A percentile compares a stretch with the other conserved stretches of the same genome.
phyloP scores from a whole-genome alignment of 768 basidiomycete species.

The Auricularia heimuer region DNA sequence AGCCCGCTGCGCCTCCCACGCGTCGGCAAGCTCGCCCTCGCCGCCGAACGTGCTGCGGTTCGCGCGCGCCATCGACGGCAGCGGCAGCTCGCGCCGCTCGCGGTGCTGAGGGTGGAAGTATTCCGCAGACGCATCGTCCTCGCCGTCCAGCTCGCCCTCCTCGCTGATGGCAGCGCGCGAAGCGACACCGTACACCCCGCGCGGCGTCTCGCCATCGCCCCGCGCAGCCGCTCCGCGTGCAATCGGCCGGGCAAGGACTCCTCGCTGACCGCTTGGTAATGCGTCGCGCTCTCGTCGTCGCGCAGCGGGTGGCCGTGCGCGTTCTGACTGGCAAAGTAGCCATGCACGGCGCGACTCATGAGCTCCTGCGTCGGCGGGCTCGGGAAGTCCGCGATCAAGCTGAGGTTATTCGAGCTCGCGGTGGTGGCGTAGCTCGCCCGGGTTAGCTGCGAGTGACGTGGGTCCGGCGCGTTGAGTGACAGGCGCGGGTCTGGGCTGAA shows the following conservation, averaged over 20 bases:
- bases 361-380: constrained; percentile 1
- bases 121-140: not conserved
- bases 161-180: not conserved
- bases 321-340: not conserved
- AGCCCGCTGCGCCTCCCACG: not conserved
- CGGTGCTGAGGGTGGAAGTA: not conserved
- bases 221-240: not conserved
- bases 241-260: not conserved
- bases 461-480: no score
- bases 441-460: not conserved
- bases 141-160: not conserved
- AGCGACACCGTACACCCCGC: no score
- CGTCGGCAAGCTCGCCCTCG: not conserved
- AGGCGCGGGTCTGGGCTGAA: not conserved
- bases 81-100: not conserved
- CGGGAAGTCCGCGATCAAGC: not conserved
- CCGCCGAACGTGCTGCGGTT: not conserved
- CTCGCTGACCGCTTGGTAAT: not conserved
- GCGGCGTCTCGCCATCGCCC: no score
- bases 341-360: not conserved
- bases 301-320: not conserved
- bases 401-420: not conserved
- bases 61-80: not conserved
- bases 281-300: not conserved
- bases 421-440: constrained; percentile 1